Evolutionary conservation across 306 rosid species (phyloP), one percentile per base, ranked within the genome.

Genomic region (Urtica urens): DNA sequence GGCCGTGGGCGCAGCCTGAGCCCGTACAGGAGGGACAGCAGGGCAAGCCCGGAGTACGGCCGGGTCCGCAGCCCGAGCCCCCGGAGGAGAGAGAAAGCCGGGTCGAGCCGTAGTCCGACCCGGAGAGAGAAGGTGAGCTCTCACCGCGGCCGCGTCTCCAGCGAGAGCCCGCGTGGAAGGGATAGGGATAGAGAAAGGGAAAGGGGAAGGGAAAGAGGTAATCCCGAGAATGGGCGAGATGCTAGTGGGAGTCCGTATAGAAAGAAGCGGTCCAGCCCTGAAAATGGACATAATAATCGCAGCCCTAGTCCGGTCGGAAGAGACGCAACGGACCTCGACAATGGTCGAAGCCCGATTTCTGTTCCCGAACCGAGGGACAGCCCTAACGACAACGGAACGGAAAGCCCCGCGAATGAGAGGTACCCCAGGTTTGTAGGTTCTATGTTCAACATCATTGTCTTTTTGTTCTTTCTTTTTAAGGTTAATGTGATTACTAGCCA

Each of bases 391-490:
- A 84, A 76, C 55, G 95, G 81, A 26, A 75, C 85, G 28, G 94
- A 79, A 47, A 92, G 96, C 69, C 96, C 99, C 18, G 57, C 72
- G 80, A 58, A 60, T 49, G 94, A 72, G 69, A 70, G 92, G 64
- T 75, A 77, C 16, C 72, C 16, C 73, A 92, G 99, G 99, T 84
- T 59, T 54, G 78, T 55, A 35, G 20, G 19, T 10, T 26, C 21
- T 11, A 16, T 26, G 13, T 23, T 38, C 13, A 9, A 7, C 11
- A 7, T 16, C 23, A 29, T 28, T 49, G 22, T 29, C 11, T 1
- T 18, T 42, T 18, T 2, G 7, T 6, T 20, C 14, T 57, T 18
- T 44, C 53, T 0, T 39, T 55, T 53, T 29, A n/a, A n/a, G n/a
- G 18, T 34, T 22, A 16, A 54, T 10, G 17, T 16, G n/a, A n/a